Percentiles rank a stretch among this genome's conserved stretches.
These are phyloP conservation scores for Arbutus unedo DNA, from an alignment of 148 eudicot species.

Conservation along the genomic window DNA sequence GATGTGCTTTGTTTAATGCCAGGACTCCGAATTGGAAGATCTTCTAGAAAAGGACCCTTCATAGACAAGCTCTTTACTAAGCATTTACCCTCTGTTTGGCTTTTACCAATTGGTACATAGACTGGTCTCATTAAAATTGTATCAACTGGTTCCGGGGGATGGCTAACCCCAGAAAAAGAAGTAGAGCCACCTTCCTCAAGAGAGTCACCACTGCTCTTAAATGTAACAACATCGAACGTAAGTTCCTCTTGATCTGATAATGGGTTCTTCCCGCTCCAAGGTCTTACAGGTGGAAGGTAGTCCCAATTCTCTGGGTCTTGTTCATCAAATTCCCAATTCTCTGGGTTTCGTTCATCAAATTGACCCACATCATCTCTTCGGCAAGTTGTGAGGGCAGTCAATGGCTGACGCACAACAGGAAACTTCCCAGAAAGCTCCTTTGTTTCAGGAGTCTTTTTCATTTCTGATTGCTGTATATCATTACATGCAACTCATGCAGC, in stretches of 20 bases:
- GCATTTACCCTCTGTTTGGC: conserved; percentile 44
- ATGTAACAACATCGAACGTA: conserved; percentile 45
- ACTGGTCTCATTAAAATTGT: conserved; percentile 65
- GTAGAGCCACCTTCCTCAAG: conserved; percentile 46
- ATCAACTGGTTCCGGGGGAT: conserved; percentile 81
- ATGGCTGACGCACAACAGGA: conserved; percentile 30
- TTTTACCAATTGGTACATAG: conserved; percentile 59
- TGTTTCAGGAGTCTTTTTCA: conserved; percentile 60
- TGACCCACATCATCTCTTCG: conserved; percentile 37
- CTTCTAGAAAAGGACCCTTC: conserved; percentile 74
- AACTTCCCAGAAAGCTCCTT: conserved; percentile 38
- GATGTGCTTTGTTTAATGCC: conserved; percentile 43
- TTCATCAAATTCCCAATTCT: neutral
- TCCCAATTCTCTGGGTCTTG: conserved; percentile 33
- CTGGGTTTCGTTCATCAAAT: neutral
- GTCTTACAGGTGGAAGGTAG: conserved; percentile 35
- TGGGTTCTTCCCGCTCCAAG: conserved; percentile 57
- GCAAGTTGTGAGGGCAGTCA: conserved; percentile 31
- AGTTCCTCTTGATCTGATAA: conserved; percentile 51
- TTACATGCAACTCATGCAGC: conserved; percentile 22
- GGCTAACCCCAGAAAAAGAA: conserved; percentile 75
- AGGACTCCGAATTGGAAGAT: conserved; percentile 48
- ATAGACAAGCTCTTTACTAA: conserved; percentile 57
- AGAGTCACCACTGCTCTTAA: conserved; percentile 48
- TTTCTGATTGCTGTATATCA: conserved; percentile 29